Percentiles rank a stretch among this genome's conserved stretches.
These are phyloP conservation scores for Raphanus raphanistrum DNA, from an alignment of 345 rosid genomes.

Conservation along the genomic window DNA sequence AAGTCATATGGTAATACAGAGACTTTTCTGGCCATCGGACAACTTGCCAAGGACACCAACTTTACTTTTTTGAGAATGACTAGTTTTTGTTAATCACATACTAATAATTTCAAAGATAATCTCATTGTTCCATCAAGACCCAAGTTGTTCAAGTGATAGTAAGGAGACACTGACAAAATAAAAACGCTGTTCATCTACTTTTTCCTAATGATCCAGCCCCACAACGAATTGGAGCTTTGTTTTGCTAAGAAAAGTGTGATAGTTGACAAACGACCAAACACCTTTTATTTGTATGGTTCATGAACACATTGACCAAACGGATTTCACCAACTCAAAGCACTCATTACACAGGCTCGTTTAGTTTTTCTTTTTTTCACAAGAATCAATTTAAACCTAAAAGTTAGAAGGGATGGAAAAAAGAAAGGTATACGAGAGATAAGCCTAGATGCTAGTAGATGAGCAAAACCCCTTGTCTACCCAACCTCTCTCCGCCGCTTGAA, in stretches of 20 bases:
- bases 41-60: background rate
- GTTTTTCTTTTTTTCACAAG: background rate
- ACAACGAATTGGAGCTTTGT: background rate
- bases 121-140: background rate
- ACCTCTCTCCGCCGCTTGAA: background rate
- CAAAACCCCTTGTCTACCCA: background rate
- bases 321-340: constrained; percentile 11
- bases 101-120: background rate
- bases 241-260: background rate
- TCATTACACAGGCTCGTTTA: background rate
- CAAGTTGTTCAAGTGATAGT: background rate
- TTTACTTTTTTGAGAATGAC: background rate
- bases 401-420: background rate
- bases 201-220: constrained; percentile 7
- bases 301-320: background rate
- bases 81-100: background rate
- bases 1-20: background rate
- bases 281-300: background rate
- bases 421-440: background rate
- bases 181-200: background rate
- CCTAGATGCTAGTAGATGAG: background rate
- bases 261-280: background rate
- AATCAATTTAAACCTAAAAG: background rate
- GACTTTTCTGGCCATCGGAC: background rate
- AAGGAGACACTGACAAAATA: background rate